Conservation (phyloP, 2,329 filamentous ascomycete species). For the Curvularia spicifera region DNA sequence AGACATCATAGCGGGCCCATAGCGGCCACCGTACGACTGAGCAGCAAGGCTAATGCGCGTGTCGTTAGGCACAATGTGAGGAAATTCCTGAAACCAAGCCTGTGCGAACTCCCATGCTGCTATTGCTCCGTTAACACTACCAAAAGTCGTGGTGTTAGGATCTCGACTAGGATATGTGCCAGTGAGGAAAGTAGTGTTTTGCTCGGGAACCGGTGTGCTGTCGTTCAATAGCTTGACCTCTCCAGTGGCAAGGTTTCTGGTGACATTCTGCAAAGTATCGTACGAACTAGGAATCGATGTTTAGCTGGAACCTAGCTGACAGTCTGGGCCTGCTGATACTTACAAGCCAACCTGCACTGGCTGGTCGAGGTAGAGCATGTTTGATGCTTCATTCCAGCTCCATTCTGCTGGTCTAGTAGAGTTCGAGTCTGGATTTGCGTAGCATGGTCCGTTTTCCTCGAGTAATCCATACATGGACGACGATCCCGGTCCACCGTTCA, state of each 20-base stretch:
- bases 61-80: constrained; percentile 28
- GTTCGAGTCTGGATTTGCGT: constrained; percentile 40
- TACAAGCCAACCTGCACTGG: constrained; percentile 62
- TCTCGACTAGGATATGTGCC: constrained; percentile 26
- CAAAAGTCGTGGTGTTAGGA: constrained; percentile 26
- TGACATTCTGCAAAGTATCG: constrained; percentile 29
- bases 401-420: constrained; percentile 18
- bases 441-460: constrained; percentile 58
- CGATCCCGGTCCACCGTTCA: constrained; percentile 44
- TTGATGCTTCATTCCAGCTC: constrained; percentile 37
- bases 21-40: constrained; percentile 24
- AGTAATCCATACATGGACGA: constrained; percentile 57
- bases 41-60: constrained; percentile 28
- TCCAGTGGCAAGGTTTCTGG: constrained; percentile 24
- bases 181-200: constrained; percentile 27
- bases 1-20: constrained; percentile 23
- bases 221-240: constrained; percentile 22
- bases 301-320: neutral
- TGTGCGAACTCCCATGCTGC: constrained; percentile 32
- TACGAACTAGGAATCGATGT: constrained; percentile 52
- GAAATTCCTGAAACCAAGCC: constrained; percentile 33
- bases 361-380: constrained; percentile 69
- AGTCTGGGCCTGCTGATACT: neutral
- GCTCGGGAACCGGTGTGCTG: constrained; percentile 20
- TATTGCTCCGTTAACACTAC: constrained; percentile 27